Base-by-base conservation (phyloP, 345 rosid species). In the Conringia planisiliqua region DNA sequence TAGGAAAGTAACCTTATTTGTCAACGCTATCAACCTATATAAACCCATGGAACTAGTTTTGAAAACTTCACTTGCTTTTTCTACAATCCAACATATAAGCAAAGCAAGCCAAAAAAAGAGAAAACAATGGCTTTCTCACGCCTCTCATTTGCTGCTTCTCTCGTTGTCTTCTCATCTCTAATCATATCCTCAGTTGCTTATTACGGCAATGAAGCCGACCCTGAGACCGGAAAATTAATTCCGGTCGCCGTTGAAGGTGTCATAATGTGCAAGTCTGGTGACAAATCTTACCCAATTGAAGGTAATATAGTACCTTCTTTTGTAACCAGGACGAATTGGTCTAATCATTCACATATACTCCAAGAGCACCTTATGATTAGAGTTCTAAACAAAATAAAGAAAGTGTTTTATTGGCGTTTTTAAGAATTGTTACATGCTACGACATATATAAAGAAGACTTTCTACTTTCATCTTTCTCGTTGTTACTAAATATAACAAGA, bases 241-340 rank as follows among this genome's bases (percentile, higher is more conserved):
- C 78, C 81, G 0, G 20, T 84, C 2, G 86, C 80, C 10, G 70
- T 86, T 79, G 81, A 84, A 80, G 92, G 96, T 2, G 66, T 83
- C 62, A 80, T 84, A 66, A 81, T 83, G 77, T 90, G 96, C 66
- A 83, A 68, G 81, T 66, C 83, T 16, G 86, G 82, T 62, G 47
- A 50, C 66, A 79, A 81, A 44, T 27, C 71, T 35, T 57, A 76
- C 76, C 96, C 90, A 14, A 76, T 87, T 62, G 29, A 79, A 86
- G 89, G 96, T 89, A 80, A 40, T 32, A 3, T 64, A 55, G 2
- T 22, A 65, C n/a, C 29, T 67, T 29, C 35, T 39, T 48, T 54
- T 18, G 40, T 20, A 51, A 16, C 64, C 65, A 43, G 32, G 11
- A 64, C 10, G 22, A 30, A 17, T 29, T 14, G n/a, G 59, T 46